These are phyloP conservation scores for Aegilops sharonensis DNA, from an alignment of 176 grass and related monocot species.

Conservation along the genomic window DNA sequence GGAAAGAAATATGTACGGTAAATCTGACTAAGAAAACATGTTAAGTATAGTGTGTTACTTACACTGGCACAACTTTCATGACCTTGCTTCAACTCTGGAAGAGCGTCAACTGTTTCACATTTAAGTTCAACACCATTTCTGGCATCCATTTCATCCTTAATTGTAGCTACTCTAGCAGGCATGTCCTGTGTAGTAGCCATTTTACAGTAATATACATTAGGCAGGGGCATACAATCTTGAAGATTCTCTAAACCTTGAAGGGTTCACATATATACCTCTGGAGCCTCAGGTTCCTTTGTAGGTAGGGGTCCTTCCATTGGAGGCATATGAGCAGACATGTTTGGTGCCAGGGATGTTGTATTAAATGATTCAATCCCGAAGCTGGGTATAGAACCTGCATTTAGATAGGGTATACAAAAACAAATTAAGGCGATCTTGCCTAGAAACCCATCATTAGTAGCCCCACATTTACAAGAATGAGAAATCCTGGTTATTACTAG, in stretches of 20 bases:
- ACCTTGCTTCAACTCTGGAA: constrained; percentile 38
- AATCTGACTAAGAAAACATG: background rate
- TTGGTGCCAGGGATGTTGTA: constrained; percentile 39
- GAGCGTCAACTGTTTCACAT: constrained; percentile 19
- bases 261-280: constrained; percentile 39
- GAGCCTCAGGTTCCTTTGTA: constrained; percentile 34
- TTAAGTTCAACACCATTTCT: constrained; percentile 23
- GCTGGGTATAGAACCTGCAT: constrained; percentile 37
- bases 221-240: constrained; percentile 15
- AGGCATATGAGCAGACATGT: constrained; percentile 40
- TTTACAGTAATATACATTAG: constrained; percentile 22
- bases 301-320: constrained; percentile 36
- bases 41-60: constrained; percentile 21
- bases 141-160: constrained; percentile 36
- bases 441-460: background rate
- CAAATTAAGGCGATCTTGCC: background rate
- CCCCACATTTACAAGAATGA: background rate
- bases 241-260: constrained; percentile 12
- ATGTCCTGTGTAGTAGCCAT: constrained; percentile 39
- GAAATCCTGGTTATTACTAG: background rate
- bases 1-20: background rate
- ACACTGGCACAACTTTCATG: constrained; percentile 37
- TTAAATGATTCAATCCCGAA: constrained; percentile 47
- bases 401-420: constrained; percentile 3
- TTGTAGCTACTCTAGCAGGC: constrained; percentile 32